These are phyloP conservation scores for Verticillium nubilum DNA, from an alignment of 2,329 filamentous ascomycete genomes.

Conservation along the genomic window DNA sequence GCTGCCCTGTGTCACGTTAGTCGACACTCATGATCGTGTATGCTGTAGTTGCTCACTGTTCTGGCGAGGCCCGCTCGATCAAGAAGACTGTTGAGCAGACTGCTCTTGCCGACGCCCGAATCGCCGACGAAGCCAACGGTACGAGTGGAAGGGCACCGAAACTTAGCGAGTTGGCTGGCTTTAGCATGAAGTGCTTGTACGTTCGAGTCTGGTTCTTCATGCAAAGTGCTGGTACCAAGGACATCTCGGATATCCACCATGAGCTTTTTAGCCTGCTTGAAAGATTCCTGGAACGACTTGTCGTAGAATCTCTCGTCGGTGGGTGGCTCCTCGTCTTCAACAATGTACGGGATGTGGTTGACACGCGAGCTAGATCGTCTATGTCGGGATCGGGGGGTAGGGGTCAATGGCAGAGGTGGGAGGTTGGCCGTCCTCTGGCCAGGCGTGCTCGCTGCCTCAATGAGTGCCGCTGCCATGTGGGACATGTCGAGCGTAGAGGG, in stretches of 20 bases:
- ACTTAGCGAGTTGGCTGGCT: conserved; percentile 25
- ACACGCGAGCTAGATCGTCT: background rate
- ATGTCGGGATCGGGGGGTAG: background rate
- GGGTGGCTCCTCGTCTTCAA: conserved; percentile 25
- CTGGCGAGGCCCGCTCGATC: conserved; percentile 32
- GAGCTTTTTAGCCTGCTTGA: conserved; percentile 25
- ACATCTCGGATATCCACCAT: conserved; percentile 22
- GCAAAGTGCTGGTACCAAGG: conserved; percentile 27
- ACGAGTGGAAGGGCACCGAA: conserved; percentile 30
- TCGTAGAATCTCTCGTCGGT: conserved; percentile 26
- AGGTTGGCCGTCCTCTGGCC: background rate
- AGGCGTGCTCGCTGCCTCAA: background rate
- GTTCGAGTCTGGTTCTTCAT: conserved; percentile 22
- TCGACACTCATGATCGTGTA: background rate
- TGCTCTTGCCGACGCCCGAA: conserved; percentile 44
- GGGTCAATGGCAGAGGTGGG: background rate
- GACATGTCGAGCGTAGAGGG: background rate
- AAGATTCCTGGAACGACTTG: conserved; percentile 25
- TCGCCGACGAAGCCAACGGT: conserved; percentile 43
- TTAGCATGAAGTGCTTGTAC: conserved; percentile 20
- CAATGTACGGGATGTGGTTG: background rate
- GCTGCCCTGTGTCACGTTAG: conserved; percentile 27
- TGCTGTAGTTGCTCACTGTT: conserved; percentile 26
- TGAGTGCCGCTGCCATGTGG: background rate
- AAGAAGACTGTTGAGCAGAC: conserved; percentile 41